Evolutionary conservation across 208 protist genomes (phyloP).

Genomic region (Wallacemonas sp.): DNA sequence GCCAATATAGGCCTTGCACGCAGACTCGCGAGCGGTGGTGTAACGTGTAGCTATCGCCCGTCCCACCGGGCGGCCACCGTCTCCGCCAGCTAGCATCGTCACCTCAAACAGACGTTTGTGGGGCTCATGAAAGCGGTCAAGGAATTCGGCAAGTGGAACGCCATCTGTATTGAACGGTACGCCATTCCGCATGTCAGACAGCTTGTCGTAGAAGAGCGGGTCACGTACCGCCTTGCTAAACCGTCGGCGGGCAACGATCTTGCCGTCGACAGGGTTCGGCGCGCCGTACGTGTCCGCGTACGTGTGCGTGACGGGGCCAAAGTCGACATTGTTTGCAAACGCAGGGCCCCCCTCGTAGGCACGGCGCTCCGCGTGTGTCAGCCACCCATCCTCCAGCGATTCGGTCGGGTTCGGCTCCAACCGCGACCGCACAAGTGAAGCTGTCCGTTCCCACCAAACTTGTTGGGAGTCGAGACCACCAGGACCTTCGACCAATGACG

Average conservation of each 20-base stretch:
- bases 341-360: slow-evolving; percentile 49
- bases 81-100: slow-evolving; percentile 37
- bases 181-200: slow-evolving; percentile 74
- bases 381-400: slow-evolving; percentile 45
- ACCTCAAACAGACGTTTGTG: slow-evolving; percentile 80
- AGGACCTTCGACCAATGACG: slow-evolving; percentile 44
- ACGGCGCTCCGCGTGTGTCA: slow-evolving; percentile 36
- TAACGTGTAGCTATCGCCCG: slow-evolving; percentile 59
- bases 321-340: slow-evolving; percentile 47
- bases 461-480: slow-evolving; percentile 47
- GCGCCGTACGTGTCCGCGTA: slow-evolving; percentile 68
- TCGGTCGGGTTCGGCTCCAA: slow-evolving; percentile 23
- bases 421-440: slow-evolving; percentile 18
- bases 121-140: slow-evolving; percentile 43
- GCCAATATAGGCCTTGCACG: slow-evolving; percentile 58
- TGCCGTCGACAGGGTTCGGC: slow-evolving; percentile 55
- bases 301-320: slow-evolving; percentile 19
- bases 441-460: slow-evolving; percentile 51
- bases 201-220: slow-evolving; percentile 74
- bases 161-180: slow-evolving; percentile 72
- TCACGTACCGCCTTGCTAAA: slow-evolving; percentile 72
- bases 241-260: slow-evolving; percentile 41
- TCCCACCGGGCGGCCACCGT: slow-evolving; percentile 42
- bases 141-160: slow-evolving; percentile 33
- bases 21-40: slow-evolving; percentile 63